Conservation (phyloP, 1,284 basidiomycete species). For the Phellopilus nigrolimitatus region DNA sequence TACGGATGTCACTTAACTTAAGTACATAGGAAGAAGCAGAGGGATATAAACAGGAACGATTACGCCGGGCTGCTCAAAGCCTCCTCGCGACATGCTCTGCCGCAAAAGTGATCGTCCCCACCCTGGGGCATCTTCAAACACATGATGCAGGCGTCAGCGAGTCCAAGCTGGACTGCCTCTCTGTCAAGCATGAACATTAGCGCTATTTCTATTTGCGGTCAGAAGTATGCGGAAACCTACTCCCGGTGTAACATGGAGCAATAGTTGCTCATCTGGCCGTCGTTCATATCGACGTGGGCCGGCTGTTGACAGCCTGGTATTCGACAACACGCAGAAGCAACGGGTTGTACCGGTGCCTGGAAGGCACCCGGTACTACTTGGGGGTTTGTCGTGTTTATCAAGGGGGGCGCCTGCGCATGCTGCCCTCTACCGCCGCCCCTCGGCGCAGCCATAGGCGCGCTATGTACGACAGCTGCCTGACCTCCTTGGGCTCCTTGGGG, state of each 20-base stretch:
- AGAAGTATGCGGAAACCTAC: constrained; percentile 31
- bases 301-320: constrained; percentile 47
- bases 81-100: constrained; percentile 43
- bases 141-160: constrained; percentile 46
- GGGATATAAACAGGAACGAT: neutral
- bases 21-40: neutral
- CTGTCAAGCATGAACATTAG: constrained; percentile 26
- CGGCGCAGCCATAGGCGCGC: neutral
- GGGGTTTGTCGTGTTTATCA: neutral
- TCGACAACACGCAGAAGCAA: constrained; percentile 35
- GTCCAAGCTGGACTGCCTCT: constrained; percentile 44
- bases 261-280: constrained; percentile 41
- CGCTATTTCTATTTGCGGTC: neutral
- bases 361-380: neutral
- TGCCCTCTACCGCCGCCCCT: neutral
- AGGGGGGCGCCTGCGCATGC: neutral
- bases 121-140: constrained; percentile 47
- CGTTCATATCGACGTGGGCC: constrained; percentile 42
- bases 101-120: constrained; percentile 48
- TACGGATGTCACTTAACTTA: too few relatives aligned
- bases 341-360: constrained; percentile 1
- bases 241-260: constrained; percentile 49
- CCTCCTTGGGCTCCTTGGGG: neutral
- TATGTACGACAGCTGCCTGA: neutral
- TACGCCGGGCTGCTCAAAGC: constrained; percentile 36